Evolutionary conservation across 768 basidiomycete genomes (phyloP).

Genomic region (Lyophyllum shimeji): DNA sequence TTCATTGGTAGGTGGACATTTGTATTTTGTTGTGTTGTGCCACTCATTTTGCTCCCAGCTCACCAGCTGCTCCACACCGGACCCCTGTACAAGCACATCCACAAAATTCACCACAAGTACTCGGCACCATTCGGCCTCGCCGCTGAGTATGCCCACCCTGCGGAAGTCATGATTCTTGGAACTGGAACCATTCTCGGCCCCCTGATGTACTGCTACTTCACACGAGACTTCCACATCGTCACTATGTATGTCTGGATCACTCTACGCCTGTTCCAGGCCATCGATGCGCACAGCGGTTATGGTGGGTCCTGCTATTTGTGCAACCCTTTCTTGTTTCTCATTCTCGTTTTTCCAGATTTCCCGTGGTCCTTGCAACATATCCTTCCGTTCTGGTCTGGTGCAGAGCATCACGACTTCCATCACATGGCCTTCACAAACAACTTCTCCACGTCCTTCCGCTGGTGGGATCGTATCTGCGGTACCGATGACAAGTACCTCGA

Average conservation of each 20-base stretch:
- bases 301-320: constrained; percentile 44
- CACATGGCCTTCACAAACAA: constrained; percentile 97
- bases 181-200: constrained; percentile 90
- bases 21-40: background rate
- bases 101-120: constrained; percentile 98
- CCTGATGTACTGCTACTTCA: constrained; percentile 79
- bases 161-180: constrained; percentile 94
- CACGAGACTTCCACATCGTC: constrained; percentile 79
- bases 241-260: constrained; percentile 95
- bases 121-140: constrained; percentile 96
- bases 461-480: constrained; percentile 87
- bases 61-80: constrained; percentile 90
- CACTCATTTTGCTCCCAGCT: constrained; percentile 39
- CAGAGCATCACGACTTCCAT: constrained; percentile 98
- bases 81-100: constrained; percentile 85
- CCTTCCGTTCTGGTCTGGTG: constrained; percentile 95
- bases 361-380: constrained; percentile 95
- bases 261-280: constrained; percentile 92
- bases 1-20: constrained; percentile 61
- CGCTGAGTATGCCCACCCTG: constrained; percentile 97
- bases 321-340: background rate
- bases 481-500: constrained; percentile 89
- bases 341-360: constrained; percentile 61
- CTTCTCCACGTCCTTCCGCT: constrained; percentile 91
- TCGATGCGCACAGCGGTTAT: constrained; percentile 97